These are phyloP conservation scores for Tylopilus rubrobrunneus DNA, from an alignment of 768 basidiomycete species.

Conservation along the genomic window DNA sequence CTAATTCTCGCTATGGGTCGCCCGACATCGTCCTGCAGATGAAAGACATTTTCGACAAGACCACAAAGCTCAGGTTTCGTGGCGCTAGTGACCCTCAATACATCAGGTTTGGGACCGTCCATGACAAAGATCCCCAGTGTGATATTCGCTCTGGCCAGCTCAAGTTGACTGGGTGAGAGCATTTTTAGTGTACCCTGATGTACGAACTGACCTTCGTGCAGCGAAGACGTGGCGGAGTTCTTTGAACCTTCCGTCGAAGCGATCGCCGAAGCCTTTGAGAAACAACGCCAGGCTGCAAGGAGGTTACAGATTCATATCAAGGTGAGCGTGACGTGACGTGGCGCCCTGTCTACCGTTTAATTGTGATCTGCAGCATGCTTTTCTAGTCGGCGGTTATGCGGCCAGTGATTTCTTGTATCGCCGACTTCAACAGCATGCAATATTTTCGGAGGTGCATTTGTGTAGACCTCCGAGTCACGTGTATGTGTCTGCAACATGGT, in stretches of 20 bases:
- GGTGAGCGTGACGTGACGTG: not conserved
- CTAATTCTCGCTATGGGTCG: constrained; percentile 26
- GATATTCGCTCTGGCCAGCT: constrained; percentile 37
- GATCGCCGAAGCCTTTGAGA: constrained; percentile 32
- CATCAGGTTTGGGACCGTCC: constrained; percentile 36
- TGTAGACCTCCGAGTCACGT: constrained; percentile 46
- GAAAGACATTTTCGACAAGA: constrained; percentile 32
- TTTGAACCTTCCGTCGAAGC: constrained; percentile 42
- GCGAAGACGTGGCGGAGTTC: constrained; percentile 34
- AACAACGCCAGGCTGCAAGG: constrained; percentile 22
- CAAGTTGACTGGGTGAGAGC: constrained; percentile 34
- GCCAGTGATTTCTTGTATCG: constrained; percentile 45
- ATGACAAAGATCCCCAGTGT: constrained; percentile 31
- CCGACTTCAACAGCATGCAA: constrained; percentile 36
- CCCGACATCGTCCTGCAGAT: constrained; percentile 32
- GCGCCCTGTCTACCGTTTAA: not conserved
- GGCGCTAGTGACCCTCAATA: constrained; percentile 31
- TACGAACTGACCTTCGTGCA: constrained; percentile 3
- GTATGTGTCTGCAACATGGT: constrained; percentile 30
- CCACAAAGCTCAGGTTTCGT: constrained; percentile 39
- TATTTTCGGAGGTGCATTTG: constrained; percentile 35
- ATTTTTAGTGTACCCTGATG: not conserved
- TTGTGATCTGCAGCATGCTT: constrained; percentile 27
- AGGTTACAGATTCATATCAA: constrained; percentile 25
- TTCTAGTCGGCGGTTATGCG: constrained; percentile 51